Base-by-base conservation (phyloP, 495 filamentous ascomycete species). In the Penicillium goetzii region DNA sequence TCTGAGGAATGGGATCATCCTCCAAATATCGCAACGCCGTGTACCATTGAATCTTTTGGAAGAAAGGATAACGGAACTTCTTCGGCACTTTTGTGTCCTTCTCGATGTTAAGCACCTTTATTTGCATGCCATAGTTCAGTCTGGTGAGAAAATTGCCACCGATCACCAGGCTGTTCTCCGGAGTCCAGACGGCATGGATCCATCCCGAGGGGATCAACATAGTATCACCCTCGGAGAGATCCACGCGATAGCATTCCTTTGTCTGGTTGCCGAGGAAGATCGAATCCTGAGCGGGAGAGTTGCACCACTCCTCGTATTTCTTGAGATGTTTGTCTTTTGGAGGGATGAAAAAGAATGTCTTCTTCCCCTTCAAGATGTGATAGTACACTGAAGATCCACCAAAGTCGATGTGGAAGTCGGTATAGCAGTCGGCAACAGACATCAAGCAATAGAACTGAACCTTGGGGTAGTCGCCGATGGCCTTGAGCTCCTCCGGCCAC, bases 121-220 rank as follows among this genome's bases (percentile, higher is more conserved):
- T 85, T 72, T 92, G 89, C 81, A 89, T 92, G 23, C 81, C 80
- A 67, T 88, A 91, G 56, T 90, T 88, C 64, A 90, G 75, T 34
- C 86, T 75, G 2, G 90, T 92, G 33, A 92, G 76, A 64, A 91
- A 92, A 71, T 92, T 92, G 26, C 89, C 89, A 25, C 89, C 89
- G 59, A 92, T 90, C 19, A 92, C 89, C 50, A 92, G 70, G 66
- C 88, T 91, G 68, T 91, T 87, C 63, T 88, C 83, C 2, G 89
- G 89, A 17, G 89, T 92, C 87, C 90, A 92, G 8, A 92, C 89
- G 15, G 89, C 89, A 69, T 92, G 89, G 57, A 92, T 92, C 89
- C 89, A 92, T 12, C 89, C 89, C 14, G 89, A 89, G 6, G 89
- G 89, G 60, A 92, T 92, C 41, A 92, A 75, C 86, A 92, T 90